Percentiles rank a stretch among this genome's conserved stretches.
Conservation (phyloP, 495 filamentous ascomycete genomes). For the Daldinia vernicosa region DNA sequence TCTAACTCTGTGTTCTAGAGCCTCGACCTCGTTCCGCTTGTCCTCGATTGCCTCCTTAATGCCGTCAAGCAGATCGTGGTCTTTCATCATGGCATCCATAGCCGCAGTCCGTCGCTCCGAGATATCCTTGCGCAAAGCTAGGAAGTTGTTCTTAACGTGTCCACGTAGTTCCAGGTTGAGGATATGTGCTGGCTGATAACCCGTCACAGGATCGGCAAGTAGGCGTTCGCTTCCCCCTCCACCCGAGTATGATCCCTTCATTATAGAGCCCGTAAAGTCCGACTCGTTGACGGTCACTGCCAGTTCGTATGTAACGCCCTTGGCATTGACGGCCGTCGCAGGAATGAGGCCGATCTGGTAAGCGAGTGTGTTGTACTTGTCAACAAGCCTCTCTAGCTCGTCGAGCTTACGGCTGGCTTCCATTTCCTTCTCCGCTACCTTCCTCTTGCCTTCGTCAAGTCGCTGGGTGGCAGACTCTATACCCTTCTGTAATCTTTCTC, state of each 20-base stretch:
- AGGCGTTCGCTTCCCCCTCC: conserved; percentile 65
- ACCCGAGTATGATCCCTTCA: conserved; percentile 60
- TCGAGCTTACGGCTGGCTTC: conserved; percentile 86
- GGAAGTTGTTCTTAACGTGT: conserved; percentile 78
- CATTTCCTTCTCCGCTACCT: conserved; percentile 81
- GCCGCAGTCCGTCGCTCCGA: conserved; percentile 81
- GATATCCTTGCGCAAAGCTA: conserved; percentile 83
- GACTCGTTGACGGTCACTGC: conserved; percentile 73
- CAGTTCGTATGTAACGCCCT: conserved; percentile 84
- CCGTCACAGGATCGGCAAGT: conserved; percentile 78
- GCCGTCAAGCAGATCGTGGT: conserved; percentile 88
- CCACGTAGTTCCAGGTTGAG: conserved; percentile 87
- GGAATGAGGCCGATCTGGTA: conserved; percentile 94
- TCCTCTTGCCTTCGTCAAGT: conserved; percentile 82
- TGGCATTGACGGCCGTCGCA: conserved; percentile 81
- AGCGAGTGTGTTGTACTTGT: conserved; percentile 90
- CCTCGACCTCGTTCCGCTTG: conserved; percentile 89
- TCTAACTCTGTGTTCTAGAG: conserved; percentile 83
- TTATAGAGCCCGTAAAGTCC: conserved; percentile 76
- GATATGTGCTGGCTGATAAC: conserved; percentile 88
- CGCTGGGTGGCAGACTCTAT: conserved; percentile 76
- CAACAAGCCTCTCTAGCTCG: conserved; percentile 83
- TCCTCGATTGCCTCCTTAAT: conserved; percentile 96
- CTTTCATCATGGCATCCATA: conserved; percentile 87
- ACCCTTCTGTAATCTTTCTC: conserved; percentile 86